These are phyloP conservation scores for Phoenix roebelenii DNA, from an alignment of 176 grass and related monocot genomes.

Conservation along the genomic window DNA sequence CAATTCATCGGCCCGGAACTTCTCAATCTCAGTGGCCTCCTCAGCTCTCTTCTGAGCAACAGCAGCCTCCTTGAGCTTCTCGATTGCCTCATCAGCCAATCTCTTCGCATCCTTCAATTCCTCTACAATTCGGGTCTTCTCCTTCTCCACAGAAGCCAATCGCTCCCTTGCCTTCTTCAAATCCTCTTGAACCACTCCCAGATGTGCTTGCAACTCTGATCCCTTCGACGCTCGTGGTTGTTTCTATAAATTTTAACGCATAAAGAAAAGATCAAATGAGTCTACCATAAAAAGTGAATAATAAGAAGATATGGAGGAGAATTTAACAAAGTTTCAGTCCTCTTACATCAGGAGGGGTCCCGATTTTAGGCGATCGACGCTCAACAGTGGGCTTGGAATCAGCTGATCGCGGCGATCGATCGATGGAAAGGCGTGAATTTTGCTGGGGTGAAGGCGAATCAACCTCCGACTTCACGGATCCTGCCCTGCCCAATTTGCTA, in stretches of 20 bases:
- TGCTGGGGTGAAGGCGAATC: conserved; percentile 54
- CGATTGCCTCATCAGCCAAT: conserved; percentile 41
- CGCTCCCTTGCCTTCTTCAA: conserved; percentile 78
- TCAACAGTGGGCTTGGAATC: conserved; percentile 64
- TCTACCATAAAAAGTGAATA: neutral
- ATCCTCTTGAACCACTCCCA: conserved; percentile 50
- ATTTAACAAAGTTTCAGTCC: neutral
- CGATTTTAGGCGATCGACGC: conserved; percentile 66
- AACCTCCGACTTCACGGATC: conserved; percentile 46
- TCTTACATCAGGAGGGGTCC: conserved; percentile 71
- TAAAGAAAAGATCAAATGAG: neutral
- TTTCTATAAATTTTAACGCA: conserved; percentile 35
- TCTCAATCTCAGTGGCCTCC: conserved; percentile 74
- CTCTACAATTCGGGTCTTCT: conserved; percentile 46
- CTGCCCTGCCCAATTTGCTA: conserved; percentile 33
- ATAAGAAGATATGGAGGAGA: no score
- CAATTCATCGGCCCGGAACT: conserved; percentile 80
- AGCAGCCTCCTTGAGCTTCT: conserved; percentile 79
- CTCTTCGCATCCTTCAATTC: conserved; percentile 64
- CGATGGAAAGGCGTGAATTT: conserved; percentile 56
- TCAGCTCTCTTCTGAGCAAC: conserved; percentile 63
- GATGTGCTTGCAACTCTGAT: conserved; percentile 51
- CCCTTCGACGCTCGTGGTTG: conserved; percentile 21
- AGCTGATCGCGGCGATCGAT: conserved; percentile 67
- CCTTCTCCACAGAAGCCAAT: conserved; percentile 41